Base-by-base conservation (phyloP, 345 rosid genomes). In the Rhizophora apiculata region DNA sequence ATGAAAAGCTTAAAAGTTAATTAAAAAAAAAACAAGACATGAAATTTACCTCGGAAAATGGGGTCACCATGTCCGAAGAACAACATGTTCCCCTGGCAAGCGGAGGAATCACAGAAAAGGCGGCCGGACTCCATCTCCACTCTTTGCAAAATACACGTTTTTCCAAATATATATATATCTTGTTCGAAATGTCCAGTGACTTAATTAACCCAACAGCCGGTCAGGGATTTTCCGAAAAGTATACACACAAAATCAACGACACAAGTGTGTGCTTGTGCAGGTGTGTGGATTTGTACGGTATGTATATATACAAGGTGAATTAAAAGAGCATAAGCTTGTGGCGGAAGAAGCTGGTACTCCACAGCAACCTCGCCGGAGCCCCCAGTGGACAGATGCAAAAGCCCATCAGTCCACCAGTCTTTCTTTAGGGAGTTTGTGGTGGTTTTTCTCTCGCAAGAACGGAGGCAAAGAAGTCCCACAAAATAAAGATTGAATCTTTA, bases 281-380 rank as follows among this genome's bases (percentile, higher is more conserved):
- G 48, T 20, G 29, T 58, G 27, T 24, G 9, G 9, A 6, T 36
- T 2, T 27, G 16, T 22, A 34, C 39, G 56, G 31, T 69, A 21
- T 60, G 15, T 20, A 22, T 48, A 39, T 29, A 39, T 22, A n/a
- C 22, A 51, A 1, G 30, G 27, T 27, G 30, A 57, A 61, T 79
- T 85, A 91, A 79, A 93, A 90, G 72, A 89, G 83, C 86, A 87
- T 87, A 68, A 84, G 83, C 98, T 93, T 93, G 80, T 93, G 98
- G 69, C 98, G 98, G 66, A 93, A 93, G 86, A 93, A 93, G 81
- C 98, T 93, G 0, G 98, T 91, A 57, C 85, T 93, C 98, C 98
- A 93, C 49, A 93, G 82, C 69, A 91, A 72, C 89, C 97, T 93
- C 63, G 96, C 92, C 65, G 98, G 96, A 53, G 88, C 84, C 63